Percentiles rank a stretch among this genome's conserved stretches.
phyloP scores from a whole-genome alignment of 192 early-diverging fungal species.

The Nowakowskiella sp. region DNA sequence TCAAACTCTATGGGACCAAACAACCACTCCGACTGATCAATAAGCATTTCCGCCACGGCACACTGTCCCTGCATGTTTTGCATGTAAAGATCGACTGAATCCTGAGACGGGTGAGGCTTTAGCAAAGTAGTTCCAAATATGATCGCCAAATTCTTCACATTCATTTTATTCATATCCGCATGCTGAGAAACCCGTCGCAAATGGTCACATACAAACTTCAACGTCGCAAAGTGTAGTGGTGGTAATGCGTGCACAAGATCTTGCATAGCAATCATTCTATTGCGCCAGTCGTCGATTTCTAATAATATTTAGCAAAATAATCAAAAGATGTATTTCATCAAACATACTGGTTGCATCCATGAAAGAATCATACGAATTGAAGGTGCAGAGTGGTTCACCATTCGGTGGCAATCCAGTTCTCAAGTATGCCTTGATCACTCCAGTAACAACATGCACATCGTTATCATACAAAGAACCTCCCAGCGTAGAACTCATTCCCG shows the following conservation, averaged over 20 bases:
- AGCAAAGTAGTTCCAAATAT: constrained; percentile 87
- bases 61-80: constrained; percentile 35
- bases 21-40: constrained; percentile 47
- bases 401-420: constrained; percentile 34
- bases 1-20: constrained; percentile 53
- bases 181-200: constrained; percentile 48
- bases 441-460: constrained; percentile 47
- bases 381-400: constrained; percentile 36
- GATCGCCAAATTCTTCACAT: constrained; percentile 81
- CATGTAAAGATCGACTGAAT: constrained; percentile 21
- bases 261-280: constrained; percentile 43
- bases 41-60: constrained; percentile 35
- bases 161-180: constrained; percentile 76
- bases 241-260: constrained; percentile 46
- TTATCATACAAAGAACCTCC: constrained; percentile 39
- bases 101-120: constrained; percentile 23
- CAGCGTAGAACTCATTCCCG: constrained; percentile 1
- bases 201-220: constrained; percentile 45
- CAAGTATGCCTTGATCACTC: constrained; percentile 40
- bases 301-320: constrained; percentile 1
- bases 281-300: constrained; percentile 41
- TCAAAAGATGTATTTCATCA: constrained; percentile 1
- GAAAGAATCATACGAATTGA: constrained; percentile 39
- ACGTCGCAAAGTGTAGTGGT: constrained; percentile 30
- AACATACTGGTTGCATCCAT: constrained; percentile 38